Evolutionary conservation across 192 early-diverging fungal species (phyloP).

Genomic region (Dissophora ornata): DNA sequence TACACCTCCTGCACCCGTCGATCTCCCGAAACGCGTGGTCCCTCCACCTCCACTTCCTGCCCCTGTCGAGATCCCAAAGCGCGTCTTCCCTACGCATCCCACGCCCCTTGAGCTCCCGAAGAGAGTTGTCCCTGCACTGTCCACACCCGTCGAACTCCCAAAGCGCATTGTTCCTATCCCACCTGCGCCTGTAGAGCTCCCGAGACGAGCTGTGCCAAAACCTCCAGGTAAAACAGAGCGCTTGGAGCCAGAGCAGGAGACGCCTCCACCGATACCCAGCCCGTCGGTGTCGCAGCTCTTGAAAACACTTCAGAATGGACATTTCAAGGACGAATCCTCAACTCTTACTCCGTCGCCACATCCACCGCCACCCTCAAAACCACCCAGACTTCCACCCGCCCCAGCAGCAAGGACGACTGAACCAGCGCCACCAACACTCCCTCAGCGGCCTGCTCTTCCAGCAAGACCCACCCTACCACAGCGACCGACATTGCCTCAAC

Average conservation of each 20-base stretch:
- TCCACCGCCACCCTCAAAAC: constrained; percentile 9
- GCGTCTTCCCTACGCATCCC: too few species aligned
- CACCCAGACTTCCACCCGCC: constrained; percentile 1
- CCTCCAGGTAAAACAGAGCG: constrained; percentile 5
- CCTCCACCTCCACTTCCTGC: too few species aligned
- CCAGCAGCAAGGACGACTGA: neutral
- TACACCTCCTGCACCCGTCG: neutral
- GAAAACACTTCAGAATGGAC: neutral
- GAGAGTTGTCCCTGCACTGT: too few species aligned
- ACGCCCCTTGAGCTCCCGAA: too few species aligned
- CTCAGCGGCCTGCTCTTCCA: constrained; percentile 27
- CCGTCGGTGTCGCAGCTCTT: neutral
- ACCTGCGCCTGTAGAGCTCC: neutral
- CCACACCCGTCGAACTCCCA: too few species aligned
- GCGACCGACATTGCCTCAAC: constrained; percentile 8
- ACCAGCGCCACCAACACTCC: constrained; percentile 2
- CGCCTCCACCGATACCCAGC: neutral
- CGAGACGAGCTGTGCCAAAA: constrained; percentile 3
- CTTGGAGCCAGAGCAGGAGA: neutral
- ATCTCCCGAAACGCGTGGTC: neutral
- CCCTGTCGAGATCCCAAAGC: too few species aligned
- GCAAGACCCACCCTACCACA: constrained; percentile 15
- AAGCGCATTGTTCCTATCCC: neutral
- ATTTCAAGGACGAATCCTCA: too few species aligned
- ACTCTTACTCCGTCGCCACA: too few species aligned